Evolutionary conservation across 495 filamentous ascomycete species (phyloP), one percentile per base, ranked within the genome.

Genomic region (Hypoxylon lenormandii): DNA sequence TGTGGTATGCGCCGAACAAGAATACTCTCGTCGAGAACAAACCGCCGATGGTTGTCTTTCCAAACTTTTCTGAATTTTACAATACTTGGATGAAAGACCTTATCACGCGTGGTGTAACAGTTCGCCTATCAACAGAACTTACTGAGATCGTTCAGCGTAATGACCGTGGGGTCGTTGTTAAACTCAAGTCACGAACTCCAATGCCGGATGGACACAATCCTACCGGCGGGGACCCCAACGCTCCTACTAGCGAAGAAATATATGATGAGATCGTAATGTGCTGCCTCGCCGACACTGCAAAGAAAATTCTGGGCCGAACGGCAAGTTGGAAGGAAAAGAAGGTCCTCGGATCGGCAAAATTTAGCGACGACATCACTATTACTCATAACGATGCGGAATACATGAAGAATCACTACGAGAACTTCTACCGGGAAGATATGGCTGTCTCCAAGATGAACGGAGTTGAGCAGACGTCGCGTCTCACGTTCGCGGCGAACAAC

Each of bases 21-120:
- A 62, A 72, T 42, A 89, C 87, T 6, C 75, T 90, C 5, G 79
- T 91, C 0, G 87, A 85, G 1, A 94, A 93, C 57, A 76, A 88
- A 16, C 91, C 92, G n/a, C 82, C 82, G 0, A 94, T 96, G 92
- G 88, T 90, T 23, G 91, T 90, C 0, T 96, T 94, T 69, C 91
- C 90, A 0, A 91, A 92, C 42, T 81, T 94, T 21, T 83, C 86
- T 23, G 74, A 83, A 4, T 93, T 94, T 74, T 94, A 94, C 66
- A 78, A 80, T 13, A 84, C 87, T 51, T 96, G 90, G 91, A 78
- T 77, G 16, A 77, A 80, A 22, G 86, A 90, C 60, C 77, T 96
- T 2, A 65, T 81, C 11, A 75, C 77, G 0, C 87, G 85, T 63
- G 90, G 89, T 3, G 90, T 94, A 8, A 77, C 84, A 0, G 80